A percentile compares a stretch with the other conserved stretches of the same genome.
These are phyloP conservation scores for Penicillium paxilli DNA, from an alignment of 495 filamentous ascomycete genomes.

Conservation along the genomic window DNA sequence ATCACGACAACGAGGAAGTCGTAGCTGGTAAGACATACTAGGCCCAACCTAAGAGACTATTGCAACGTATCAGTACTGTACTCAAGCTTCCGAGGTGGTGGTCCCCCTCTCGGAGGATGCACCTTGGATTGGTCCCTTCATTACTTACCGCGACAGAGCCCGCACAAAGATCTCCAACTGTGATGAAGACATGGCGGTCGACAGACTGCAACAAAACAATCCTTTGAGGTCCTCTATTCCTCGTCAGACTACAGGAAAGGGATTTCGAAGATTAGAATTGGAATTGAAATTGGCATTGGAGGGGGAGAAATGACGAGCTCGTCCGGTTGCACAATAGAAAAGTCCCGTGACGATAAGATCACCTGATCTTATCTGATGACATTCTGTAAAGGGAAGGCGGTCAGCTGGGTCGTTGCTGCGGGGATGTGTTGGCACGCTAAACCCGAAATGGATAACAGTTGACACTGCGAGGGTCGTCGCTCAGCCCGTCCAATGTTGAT, in stretches of 20 bases:
- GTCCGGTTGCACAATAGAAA: neutral
- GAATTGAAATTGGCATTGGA: no score
- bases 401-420: slow-evolving; percentile 37
- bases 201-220: neutral
- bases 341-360: slow-evolving; percentile 6
- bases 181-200: slow-evolving; percentile 9
- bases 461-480: slow-evolving; percentile 19
- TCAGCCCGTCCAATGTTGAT: slow-evolving; percentile 28
- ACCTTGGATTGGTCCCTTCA: neutral
- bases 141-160: slow-evolving; percentile 46
- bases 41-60: slow-evolving; percentile 44
- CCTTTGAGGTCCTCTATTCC: neutral
- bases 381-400: slow-evolving; percentile 21
- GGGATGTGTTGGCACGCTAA: slow-evolving; percentile 44
- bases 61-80: slow-evolving; percentile 10
- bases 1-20: neutral
- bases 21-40: slow-evolving; percentile 32
- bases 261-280: no score
- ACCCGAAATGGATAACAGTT: slow-evolving; percentile 42
- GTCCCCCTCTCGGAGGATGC: no score
- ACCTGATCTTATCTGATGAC: slow-evolving; percentile 9
- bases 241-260: neutral
- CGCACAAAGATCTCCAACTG: slow-evolving; percentile 39
- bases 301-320: neutral
- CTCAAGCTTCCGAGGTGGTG: no score